These are phyloP conservation scores for Eutypa lata DNA, from an alignment of 2,329 filamentous ascomycete species.

Conservation along the genomic window DNA sequence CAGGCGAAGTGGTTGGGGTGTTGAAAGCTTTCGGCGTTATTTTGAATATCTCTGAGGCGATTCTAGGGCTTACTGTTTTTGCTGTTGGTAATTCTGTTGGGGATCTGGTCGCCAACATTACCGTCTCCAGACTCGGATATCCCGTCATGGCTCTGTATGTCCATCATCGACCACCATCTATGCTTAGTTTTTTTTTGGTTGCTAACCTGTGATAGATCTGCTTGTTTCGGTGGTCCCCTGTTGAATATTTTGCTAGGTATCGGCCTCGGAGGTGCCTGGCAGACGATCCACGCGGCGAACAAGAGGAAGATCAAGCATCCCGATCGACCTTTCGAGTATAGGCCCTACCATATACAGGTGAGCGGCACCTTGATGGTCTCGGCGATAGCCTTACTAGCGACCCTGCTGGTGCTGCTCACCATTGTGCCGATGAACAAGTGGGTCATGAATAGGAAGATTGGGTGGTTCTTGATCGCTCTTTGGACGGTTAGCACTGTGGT, in stretches of 20 bases:
- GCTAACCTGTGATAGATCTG: constrained; percentile 52
- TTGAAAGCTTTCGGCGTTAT: constrained; percentile 92
- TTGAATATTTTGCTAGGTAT: constrained; percentile 94
- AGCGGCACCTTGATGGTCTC: constrained; percentile 82
- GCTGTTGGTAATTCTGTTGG: constrained; percentile 94
- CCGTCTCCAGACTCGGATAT: constrained; percentile 87
- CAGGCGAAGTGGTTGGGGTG: constrained; percentile 91
- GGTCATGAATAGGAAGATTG: constrained; percentile 80
- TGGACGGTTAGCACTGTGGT: constrained; percentile 78
- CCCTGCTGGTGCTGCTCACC: constrained; percentile 73
- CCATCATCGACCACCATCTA: constrained; percentile 1
- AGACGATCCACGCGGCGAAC: constrained; percentile 71
- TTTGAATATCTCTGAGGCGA: constrained; percentile 87
- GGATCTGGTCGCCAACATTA: constrained; percentile 91
- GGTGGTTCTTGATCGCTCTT: constrained; percentile 72
- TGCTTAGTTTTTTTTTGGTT: not conserved
- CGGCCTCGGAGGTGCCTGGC: constrained; percentile 85
- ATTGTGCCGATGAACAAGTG: constrained; percentile 82
- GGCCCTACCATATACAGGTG: constrained; percentile 79
- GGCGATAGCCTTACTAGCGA: constrained; percentile 77
- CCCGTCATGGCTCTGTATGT: constrained; percentile 86
- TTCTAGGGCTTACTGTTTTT: constrained; percentile 92
- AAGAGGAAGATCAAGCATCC: constrained; percentile 66
- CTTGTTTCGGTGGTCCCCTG: constrained; percentile 98
- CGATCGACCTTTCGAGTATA: constrained; percentile 60